Base-by-base conservation (phyloP, 306 rosid genomes). In the Bauhinia variegata region DNA sequence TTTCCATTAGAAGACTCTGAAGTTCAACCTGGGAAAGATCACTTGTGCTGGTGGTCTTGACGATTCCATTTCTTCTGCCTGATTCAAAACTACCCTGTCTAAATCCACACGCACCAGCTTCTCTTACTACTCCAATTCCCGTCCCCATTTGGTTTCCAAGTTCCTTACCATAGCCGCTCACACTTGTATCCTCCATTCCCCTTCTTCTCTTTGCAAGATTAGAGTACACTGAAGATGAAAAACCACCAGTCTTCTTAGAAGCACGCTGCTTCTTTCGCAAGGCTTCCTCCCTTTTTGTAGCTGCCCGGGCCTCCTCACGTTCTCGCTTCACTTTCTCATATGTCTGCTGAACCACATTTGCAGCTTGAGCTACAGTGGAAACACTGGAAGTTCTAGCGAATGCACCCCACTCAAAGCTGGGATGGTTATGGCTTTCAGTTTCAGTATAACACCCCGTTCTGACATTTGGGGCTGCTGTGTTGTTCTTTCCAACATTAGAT, bases 251-350 rank as follows among this genome's bases (percentile, higher is more conserved):
- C 68, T 79, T 89, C 77, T 68, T 92, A 41, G 93, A 83, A 65
- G 14, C 70, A 50, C 82, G 80, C 57, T 83, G 78, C 86, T 88
- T 93, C 81, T 74, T 90, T 54, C 66, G 78, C 54, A 79, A 64
- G 30, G 78, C 84, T 15, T 87, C 85, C 65, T 79, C 85, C 69
- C 75, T 82, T 77, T 82, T 88, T 37, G 57, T 61, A 60, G 95
- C 90, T n/a, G 89, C 96, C 72, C 90, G 96, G 42, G 96, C 90
- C 58, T 83, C 95, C 84, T 84, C 97, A 0, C 99, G 97, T 38
- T 86, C 92, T 76, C 95, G 88, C 80, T 81, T 93, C 71, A 91
- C 97, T 82, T 88, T 89, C 79, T 88, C 89, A 60, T 90, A 90
- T 13, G 97, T 95, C 75, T 86, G 97, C 68, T 88, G 95, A 75